These are phyloP conservation scores for Malassezia brasiliensis DNA, from an alignment of 1,284 basidiomycete species.

Conservation along the genomic window DNA sequence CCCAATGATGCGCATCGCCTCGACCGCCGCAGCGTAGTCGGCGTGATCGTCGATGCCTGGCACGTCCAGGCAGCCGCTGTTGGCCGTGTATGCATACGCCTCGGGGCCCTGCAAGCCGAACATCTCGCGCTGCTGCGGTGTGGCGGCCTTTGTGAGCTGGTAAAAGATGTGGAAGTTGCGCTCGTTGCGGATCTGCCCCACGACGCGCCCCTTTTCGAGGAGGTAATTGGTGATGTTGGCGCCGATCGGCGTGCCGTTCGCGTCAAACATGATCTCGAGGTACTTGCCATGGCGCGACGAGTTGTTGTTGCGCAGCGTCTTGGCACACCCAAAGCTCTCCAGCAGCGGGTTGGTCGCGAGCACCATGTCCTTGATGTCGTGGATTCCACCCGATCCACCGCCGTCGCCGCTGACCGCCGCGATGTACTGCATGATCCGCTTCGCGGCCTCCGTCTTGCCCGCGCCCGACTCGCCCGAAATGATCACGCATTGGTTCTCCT, in stretches of 20 bases:
- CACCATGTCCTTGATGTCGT: constrained; percentile 99
- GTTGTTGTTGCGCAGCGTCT: constrained; percentile 97
- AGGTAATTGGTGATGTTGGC: constrained; percentile 98
- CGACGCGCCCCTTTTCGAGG: constrained; percentile 87
- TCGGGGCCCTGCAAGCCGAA: constrained; percentile 97
- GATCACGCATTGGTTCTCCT: constrained; percentile 99
- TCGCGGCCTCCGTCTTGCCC: constrained; percentile 45
- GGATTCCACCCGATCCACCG: constrained; percentile 58
- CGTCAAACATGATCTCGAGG: constrained; percentile 97
- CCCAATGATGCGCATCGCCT: constrained; percentile 89
- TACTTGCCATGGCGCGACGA: constrained; percentile 99
- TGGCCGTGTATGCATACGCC: constrained; percentile 83
- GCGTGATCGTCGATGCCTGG: constrained; percentile 77
- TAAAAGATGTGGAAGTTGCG: constrained; percentile 99
- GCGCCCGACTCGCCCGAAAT: constrained; percentile 83
- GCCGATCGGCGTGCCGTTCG: constrained; percentile 81
- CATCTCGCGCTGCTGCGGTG: constrained; percentile 75
- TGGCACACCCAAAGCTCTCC: constrained; percentile 97
- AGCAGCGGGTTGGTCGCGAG: constrained; percentile 93
- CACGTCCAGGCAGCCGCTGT: constrained; percentile 84
- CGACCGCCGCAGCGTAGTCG: constrained; percentile 81
- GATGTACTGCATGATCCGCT: constrained; percentile 96
- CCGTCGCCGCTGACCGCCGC: constrained; percentile 79
- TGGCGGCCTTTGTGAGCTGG: constrained; percentile 94
- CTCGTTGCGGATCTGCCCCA: constrained; percentile 91